Evolutionary conservation across 495 filamentous ascomycete genomes (phyloP), one percentile per base, ranked within the genome.

Genomic region (Penicillium canariense): DNA sequence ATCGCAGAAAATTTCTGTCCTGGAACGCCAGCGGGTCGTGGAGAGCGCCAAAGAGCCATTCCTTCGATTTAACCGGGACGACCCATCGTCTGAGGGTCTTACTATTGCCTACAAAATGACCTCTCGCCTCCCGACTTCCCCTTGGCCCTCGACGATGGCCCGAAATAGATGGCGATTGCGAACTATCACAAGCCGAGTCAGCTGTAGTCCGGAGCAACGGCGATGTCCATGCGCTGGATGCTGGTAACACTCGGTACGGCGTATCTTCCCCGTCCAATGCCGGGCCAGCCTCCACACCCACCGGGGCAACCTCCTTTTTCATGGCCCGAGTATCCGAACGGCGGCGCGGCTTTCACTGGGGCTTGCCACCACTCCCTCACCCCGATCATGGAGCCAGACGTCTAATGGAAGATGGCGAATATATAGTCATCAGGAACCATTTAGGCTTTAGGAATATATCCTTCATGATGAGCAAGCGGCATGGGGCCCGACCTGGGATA

Each of bases 231-330:
- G 64, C 64, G 53, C 48, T 28, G 4, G 22, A 50, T 56, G 54
- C 53, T 36, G 22, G 40, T 57, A 54, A 48, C 25, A 18, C 27
- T 49, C 31, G 51, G 58, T 67, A 68, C 60, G 50, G 55, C 44
- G 62, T 68, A 63, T 60, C 53, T 60, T 50, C 54, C 56, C 65
- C 52, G 46, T 61, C 55, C 55, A 52, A 49, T 59, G 60, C 57
- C 60, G 58, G 48, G 50, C 56, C 43, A 46, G 43, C 26, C 43
- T 46, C 43, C 43, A 28, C 23, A 28, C 23, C 43, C 43, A 18
- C 36, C 55, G 65, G 62, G 61, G 58, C 60, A 64, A 61, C 61
- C 61, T 62, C 59, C 56, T 63, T 60, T 66, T 48, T 52, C 36
- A 45, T 54, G 59, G 59, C 52, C 59, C 62, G 62, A 62, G 54